Conservation (phyloP, 202 grass and related monocot species). For the Panicum hallii region DNA sequence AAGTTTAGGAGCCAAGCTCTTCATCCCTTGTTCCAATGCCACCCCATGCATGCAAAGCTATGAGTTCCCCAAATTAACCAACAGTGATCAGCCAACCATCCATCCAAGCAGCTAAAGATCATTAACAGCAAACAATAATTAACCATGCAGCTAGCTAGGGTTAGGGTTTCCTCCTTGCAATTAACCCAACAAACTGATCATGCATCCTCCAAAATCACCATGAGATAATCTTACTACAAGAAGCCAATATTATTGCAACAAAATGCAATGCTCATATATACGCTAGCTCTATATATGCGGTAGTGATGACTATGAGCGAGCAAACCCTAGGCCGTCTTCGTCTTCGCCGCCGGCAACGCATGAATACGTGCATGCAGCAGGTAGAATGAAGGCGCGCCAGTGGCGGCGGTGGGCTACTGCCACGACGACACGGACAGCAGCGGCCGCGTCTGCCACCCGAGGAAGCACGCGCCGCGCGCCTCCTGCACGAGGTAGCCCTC, state of each 20-base stretch:
- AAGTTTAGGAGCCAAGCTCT: constrained; percentile 22
- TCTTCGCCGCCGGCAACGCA: neutral
- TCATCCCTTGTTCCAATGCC: constrained; percentile 53
- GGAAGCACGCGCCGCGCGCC: constrained; percentile 67
- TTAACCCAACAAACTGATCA: neutral
- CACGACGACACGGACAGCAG: constrained; percentile 85
- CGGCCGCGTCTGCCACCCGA: constrained; percentile 77
- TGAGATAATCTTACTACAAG: constrained; percentile 40
- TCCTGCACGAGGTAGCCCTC: constrained; percentile 86
- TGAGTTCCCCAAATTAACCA: constrained; percentile 11
- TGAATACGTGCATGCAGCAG: constrained; percentile 20
- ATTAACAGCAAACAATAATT: constrained; percentile 46
- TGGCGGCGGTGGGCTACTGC: constrained; percentile 39
- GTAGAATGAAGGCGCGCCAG: neutral
- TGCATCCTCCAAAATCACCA: constrained; percentile 50
- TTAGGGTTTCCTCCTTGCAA: constrained; percentile 59
- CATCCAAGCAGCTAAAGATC: constrained; percentile 42
- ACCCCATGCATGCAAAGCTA: constrained; percentile 55
- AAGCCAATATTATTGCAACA: constrained; percentile 51
- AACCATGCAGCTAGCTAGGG: constrained; percentile 51
- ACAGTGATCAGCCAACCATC: constrained; percentile 39
- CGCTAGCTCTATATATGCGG: constrained; percentile 37
- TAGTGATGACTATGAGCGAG: constrained; percentile 26
- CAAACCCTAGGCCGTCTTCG: constrained; percentile 54
- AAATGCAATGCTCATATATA: constrained; percentile 60